Percentiles rank a stretch among this genome's conserved stretches.
phyloP scores from a whole-genome alignment of 306 rosid genomes.

The Benincasa hispida region DNA sequence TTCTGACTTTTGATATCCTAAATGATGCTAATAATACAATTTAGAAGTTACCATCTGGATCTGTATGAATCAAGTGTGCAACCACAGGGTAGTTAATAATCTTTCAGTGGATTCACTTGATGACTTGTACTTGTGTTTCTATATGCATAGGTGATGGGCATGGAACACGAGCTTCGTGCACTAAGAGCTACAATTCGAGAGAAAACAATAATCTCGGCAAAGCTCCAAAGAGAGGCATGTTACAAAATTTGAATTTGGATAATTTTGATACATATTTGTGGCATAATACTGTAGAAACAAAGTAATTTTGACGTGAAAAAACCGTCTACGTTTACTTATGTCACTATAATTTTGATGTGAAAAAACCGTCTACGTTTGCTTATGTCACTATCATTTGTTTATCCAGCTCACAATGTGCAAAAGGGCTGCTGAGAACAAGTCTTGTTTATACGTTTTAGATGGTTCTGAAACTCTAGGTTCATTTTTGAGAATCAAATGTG shows the following conservation, averaged over 20 bases:
- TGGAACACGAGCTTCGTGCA: conserved; percentile 87
- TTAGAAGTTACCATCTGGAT: too few species aligned
- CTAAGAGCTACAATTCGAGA: conserved; percentile 82
- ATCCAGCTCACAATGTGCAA: conserved; percentile 78
- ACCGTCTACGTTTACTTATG: neutral
- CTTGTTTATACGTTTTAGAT: conserved; percentile 31
- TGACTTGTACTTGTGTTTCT: conserved; percentile 4
- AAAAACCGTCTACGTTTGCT: neutral
- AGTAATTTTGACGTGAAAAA: neutral
- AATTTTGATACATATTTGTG: neutral
- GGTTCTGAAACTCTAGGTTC: conserved; percentile 82
- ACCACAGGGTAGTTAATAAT: neutral
- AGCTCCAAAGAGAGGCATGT: conserved; percentile 91
- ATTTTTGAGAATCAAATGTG: conserved; percentile 38
- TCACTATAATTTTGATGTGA: neutral
- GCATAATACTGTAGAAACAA: neutral
- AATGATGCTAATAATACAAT: neutral
- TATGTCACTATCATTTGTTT: neutral
- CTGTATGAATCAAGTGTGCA: too few species aligned
- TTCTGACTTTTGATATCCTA: neutral
- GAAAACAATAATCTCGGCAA: conserved; percentile 54
- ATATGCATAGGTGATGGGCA: conserved; percentile 63
- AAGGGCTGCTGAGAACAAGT: conserved; percentile 57
- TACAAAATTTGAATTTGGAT: neutral
- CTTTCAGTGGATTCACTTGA: neutral